Base-by-base conservation (phyloP, 371 early-diverging fungal species). In the Lichtheimia hyalospora region DNA sequence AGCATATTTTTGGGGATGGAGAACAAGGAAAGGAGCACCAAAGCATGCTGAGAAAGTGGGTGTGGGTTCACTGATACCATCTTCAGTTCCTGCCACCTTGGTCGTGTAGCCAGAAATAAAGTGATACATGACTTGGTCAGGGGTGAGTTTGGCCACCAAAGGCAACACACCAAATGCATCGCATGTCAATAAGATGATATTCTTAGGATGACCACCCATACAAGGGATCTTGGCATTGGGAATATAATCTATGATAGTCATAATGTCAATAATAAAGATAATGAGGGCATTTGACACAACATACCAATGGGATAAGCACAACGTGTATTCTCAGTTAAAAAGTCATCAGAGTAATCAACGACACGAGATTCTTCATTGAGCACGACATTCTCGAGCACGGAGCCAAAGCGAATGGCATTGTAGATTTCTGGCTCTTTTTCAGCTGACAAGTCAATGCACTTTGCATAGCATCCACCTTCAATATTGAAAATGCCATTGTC, bases 381-480 rank as follows among this genome's bases (percentile, higher is more conserved):
- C 28, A 94, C 91, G 52, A 98, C 97, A 71, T 98, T 98, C 74
- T 98, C 98, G 39, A 98, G 84, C 28, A 98, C 92, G 14, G 95
- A 83, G 50, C 97, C 98, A 69, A 95, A 96, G 21, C 89, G 86
- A 73, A 97, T 96, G 52, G 97, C 97, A 64, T 90, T 86, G 82
- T 87, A 98, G 79, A 97, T 98, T 81, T 97, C 98, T 60, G 98
- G 98, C 70, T 98, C 98, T 87, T 96, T 97, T 69, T 94, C 96
- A 46, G 86, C 88, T 5, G 93, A 93, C 42, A 98, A 81, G 66
- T 94, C 95, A 66, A 98, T 94, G 74, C 92, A 89, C 80, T 98
- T 98, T 70, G 98, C 98, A 71, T 98, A 98, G 79, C 98, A 98
- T 24, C 98, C 98, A 61, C 98, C 98, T 83, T 98, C 98, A 70